A percentile compares a stretch with the other conserved stretches of the same genome.
Evolutionary conservation across 2,329 filamentous ascomycete species (phyloP).

Genomic region (Huntiella bhutanensis): DNA sequence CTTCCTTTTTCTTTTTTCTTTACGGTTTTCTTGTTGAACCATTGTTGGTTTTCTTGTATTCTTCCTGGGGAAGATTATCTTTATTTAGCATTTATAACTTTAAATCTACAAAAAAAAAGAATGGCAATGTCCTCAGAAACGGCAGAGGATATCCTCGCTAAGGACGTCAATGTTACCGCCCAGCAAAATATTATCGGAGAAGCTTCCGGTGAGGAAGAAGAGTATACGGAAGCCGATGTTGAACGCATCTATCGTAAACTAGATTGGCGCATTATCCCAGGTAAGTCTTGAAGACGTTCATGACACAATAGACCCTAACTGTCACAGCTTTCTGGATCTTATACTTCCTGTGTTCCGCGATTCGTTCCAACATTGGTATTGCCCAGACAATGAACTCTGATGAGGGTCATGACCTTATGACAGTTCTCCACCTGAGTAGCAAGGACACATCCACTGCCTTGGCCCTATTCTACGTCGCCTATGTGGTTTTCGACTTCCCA

Average conservation of each 20-base stretch:
- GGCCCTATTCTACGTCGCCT: constrained; percentile 80
- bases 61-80: constrained; percentile 4
- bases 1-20: not conserved
- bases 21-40: constrained; percentile 1
- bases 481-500: constrained; percentile 75
- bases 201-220: constrained; percentile 3
- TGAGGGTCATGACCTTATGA: constrained; percentile 54
- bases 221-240: constrained; percentile 32
- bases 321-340: constrained; percentile 60
- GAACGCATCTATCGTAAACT: constrained; percentile 39
- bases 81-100: constrained; percentile 1
- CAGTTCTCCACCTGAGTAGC: constrained; percentile 46
- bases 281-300: constrained; percentile 18
- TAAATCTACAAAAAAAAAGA: not conserved
- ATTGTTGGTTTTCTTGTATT: constrained; percentile 6
- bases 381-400: constrained; percentile 82
- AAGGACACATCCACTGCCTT: constrained; percentile 70
- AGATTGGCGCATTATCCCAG: constrained; percentile 40
- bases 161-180: not conserved
- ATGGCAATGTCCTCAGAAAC: not conserved
- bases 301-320: not conserved
- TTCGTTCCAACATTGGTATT: constrained; percentile 78
- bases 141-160: not conserved
- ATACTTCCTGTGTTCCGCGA: constrained; percentile 83
- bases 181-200: not conserved